A percentile compares a stretch with the other conserved stretches of the same genome.
These are phyloP conservation scores for Aureobasidium musti DNA, from an alignment of 2,329 filamentous ascomycete genomes.

Conservation along the genomic window DNA sequence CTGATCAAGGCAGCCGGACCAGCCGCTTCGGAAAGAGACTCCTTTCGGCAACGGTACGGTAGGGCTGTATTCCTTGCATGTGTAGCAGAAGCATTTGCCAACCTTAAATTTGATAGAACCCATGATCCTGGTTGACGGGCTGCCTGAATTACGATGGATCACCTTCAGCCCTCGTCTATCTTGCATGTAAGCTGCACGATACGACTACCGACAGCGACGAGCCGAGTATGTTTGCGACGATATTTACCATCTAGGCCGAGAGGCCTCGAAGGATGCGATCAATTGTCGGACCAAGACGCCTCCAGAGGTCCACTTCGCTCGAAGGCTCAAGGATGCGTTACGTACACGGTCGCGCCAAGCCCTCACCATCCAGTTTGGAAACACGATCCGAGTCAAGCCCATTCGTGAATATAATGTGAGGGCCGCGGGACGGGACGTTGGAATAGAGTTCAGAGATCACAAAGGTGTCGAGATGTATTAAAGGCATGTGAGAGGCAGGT, in stretches of 20 bases:
- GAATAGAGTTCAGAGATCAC: background rate
- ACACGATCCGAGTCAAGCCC: constrained; percentile 13
- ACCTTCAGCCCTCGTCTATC: background rate
- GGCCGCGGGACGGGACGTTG: constrained; percentile 5
- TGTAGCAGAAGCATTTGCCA: background rate
- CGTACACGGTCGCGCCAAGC: constrained; percentile 20
- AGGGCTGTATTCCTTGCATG: constrained; percentile 14
- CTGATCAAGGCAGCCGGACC: constrained; percentile 8
- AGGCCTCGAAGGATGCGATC: background rate
- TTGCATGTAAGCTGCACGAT: background rate
- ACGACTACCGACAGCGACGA: background rate
- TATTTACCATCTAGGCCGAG: background rate
- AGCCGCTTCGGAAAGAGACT: background rate
- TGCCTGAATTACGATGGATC: background rate
- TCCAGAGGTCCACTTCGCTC: background rate
- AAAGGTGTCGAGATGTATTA: background rate
- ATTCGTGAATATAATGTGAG: background rate
- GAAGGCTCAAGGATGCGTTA: constrained; percentile 9
- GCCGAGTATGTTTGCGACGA: background rate
- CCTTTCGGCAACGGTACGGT: background rate
- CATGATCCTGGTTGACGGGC: constrained; percentile 20
- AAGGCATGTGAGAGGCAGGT: background rate
- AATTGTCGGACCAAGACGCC: constrained; percentile 1
- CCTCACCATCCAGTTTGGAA: constrained; percentile 14
- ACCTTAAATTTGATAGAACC: constrained; percentile 11